Percentiles rank a stretch among this genome's conserved stretches.
These are phyloP conservation scores for Pinus albicaulis DNA, from an alignment of 75 land plant genomes.

Conservation along the genomic window DNA sequence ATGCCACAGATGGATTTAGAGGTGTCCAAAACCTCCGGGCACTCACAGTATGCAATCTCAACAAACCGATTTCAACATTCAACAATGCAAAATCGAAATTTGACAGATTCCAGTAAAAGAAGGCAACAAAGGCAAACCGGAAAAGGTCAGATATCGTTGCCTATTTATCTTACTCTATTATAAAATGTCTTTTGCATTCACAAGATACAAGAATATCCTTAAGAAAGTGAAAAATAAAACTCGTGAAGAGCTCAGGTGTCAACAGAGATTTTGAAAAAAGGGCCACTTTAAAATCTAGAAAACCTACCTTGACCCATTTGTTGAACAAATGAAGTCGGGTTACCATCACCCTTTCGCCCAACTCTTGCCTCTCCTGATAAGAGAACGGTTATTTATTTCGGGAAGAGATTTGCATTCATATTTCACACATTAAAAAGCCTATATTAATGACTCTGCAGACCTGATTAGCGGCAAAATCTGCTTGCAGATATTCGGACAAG, in stretches of 20 bases:
- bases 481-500: neutral
- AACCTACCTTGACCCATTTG: slow-evolving; percentile 91
- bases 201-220: neutral
- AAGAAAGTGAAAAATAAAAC: neutral
- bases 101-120: too few species aligned
- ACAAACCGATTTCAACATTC: too few species aligned
- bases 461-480: slow-evolving; percentile 4
- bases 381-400: neutral
- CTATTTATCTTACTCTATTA: too few species aligned
- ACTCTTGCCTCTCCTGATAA: slow-evolving; percentile 88
- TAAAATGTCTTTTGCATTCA: neutral
- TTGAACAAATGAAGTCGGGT: slow-evolving; percentile 91
- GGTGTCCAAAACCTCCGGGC: too few species aligned
- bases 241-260: neutral
- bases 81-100: too few species aligned
- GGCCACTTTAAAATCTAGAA: neutral
- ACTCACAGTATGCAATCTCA: too few species aligned
- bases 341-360: slow-evolving; percentile 96
- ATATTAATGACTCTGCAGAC: neutral
- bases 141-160: too few species aligned
- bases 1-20: too few species aligned
- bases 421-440: neutral
- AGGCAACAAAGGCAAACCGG: too few species aligned
- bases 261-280: neutral
- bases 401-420: neutral